Conservation (phyloP, 2,329 filamentous ascomycete genomes). For the Apiospora kogelbergensis region DNA sequence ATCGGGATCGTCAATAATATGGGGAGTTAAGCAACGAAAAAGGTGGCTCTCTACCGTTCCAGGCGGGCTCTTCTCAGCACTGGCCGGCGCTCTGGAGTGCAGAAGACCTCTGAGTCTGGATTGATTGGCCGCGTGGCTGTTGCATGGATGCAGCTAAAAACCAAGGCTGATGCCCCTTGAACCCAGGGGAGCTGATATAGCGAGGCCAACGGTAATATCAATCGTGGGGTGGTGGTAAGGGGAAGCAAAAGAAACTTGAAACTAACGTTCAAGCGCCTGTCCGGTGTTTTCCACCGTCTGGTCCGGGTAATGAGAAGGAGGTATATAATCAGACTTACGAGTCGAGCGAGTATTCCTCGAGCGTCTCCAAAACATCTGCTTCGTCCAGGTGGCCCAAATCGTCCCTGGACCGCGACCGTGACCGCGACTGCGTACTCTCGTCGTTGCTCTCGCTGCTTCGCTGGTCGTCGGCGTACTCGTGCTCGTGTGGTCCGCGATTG, state of each 20-base stretch:
- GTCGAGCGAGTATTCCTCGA: constrained; percentile 34
- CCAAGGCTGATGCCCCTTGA: background rate
- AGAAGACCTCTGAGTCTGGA: background rate
- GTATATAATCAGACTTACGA: constrained; percentile 24
- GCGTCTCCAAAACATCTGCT: background rate
- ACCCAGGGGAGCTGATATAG: background rate
- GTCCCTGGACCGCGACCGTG: constrained; percentile 1
- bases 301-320: constrained; percentile 10
- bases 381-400: background rate
- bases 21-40: background rate
- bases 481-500: constrained; percentile 19
- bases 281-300: background rate
- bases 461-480: constrained; percentile 21
- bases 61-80: background rate
- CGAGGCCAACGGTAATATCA: background rate
- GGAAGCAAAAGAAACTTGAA: constrained; percentile 13
- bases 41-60: background rate
- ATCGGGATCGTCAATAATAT: constrained; percentile 4
- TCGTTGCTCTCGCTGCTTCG: constrained; percentile 12
- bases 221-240: background rate
- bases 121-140: background rate
- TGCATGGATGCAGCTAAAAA: constrained; percentile 1
- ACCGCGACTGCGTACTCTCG: background rate
- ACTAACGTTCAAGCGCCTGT: background rate
- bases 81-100: background rate